Conservation (phyloP, 441 rosid genomes). For the Gossypium aridum region DNA sequence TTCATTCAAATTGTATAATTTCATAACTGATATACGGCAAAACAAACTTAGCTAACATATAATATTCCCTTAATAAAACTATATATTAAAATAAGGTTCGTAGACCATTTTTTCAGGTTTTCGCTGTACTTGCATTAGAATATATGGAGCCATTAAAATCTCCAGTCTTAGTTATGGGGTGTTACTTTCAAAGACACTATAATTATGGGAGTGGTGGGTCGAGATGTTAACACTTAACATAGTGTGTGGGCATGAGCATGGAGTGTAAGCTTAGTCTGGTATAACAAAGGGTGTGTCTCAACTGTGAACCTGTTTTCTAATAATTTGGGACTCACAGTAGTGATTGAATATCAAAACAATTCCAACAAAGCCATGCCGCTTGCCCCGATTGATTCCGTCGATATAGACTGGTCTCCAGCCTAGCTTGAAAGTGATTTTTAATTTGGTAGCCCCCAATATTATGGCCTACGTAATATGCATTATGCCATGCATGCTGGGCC, state of each 20-base stretch:
- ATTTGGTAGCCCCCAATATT: neutral
- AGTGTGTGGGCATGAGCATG: conserved; percentile 10
- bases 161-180: neutral
- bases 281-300: conserved; percentile 11
- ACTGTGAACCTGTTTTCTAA: conserved; percentile 1
- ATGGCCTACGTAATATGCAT: conserved; percentile 5
- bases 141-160: neutral
- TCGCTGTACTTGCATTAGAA: neutral
- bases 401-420: conserved; percentile 26
- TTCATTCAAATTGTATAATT: neutral
- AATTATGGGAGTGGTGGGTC: conserved; percentile 8
- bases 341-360: conserved; percentile 2
- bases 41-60: neutral
- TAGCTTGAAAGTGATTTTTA: conserved; percentile 27
- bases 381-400: conserved; percentile 9
- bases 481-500: conserved; percentile 4
- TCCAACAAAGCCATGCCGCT: conserved; percentile 33
- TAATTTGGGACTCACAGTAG: conserved; percentile 6
- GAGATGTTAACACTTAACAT: conserved; percentile 3
- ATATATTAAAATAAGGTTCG: neutral
- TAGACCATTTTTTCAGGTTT: neutral
- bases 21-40: neutral
- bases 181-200: no score
- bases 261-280: conserved; percentile 4
- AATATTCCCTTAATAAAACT: neutral